A percentile compares a stretch with the other conserved stretches of the same genome.
Conservation (phyloP, 305 asterid genomes). For the Fraxinus baroniana region DNA sequence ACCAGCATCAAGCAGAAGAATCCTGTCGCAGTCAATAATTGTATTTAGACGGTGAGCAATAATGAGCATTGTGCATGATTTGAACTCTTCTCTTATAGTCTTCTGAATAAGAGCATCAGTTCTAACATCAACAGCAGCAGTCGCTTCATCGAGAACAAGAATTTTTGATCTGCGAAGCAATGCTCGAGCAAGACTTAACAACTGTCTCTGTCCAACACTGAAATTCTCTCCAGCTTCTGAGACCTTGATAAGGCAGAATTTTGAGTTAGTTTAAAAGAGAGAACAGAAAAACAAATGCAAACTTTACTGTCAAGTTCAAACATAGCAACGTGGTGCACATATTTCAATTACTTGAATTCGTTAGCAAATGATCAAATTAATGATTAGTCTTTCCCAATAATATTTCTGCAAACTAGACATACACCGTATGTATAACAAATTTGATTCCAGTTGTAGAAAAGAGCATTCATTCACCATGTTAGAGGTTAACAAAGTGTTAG, state of each 20-base stretch:
- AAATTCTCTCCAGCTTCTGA: slow-evolving; percentile 90
- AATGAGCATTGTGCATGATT: slow-evolving; percentile 80
- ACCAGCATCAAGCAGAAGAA: slow-evolving; percentile 78
- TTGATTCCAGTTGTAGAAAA: neutral
- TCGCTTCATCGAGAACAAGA: slow-evolving; percentile 92
- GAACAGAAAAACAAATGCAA: neutral
- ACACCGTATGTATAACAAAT: neutral
- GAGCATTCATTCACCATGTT: neutral
- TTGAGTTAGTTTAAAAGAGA: neutral
- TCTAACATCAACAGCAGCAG: slow-evolving; percentile 89
- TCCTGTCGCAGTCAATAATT: slow-evolving; percentile 65
- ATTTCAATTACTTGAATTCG: neutral
- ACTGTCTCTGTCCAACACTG: slow-evolving; percentile 92
- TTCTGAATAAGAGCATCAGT: slow-evolving; percentile 90
- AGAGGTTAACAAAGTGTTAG: neutral
- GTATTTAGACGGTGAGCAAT: slow-evolving; percentile 88
- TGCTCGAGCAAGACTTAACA: slow-evolving; percentile 83
- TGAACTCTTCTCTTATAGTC: slow-evolving; percentile 81
- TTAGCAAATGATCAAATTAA: neutral
- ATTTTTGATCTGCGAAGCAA: slow-evolving; percentile 84
- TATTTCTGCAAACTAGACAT: neutral
- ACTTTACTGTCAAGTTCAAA: neutral
- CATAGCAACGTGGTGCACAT: neutral
- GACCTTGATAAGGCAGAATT: slow-evolving; percentile 43
- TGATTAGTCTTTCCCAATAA: neutral